Conservation (phyloP, 805 yeast species). For the Cyberlindnera maclurae region DNA sequence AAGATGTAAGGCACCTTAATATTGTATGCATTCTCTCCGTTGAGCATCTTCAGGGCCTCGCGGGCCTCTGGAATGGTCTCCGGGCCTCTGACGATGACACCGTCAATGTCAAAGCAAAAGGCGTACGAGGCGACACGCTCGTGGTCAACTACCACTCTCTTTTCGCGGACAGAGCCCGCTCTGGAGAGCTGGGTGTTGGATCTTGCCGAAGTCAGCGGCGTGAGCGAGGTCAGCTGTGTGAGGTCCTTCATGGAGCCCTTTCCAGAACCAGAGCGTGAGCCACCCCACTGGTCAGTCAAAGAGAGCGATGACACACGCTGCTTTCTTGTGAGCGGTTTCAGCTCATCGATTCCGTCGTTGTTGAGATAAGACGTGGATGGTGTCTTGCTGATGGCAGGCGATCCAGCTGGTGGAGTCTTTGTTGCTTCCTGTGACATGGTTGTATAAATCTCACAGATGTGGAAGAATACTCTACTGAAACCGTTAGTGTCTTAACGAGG, state of each 20-base stretch:
- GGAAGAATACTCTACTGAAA: constrained; percentile 3
- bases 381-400: constrained; percentile 21
- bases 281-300: constrained; percentile 64
- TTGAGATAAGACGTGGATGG: constrained; percentile 58
- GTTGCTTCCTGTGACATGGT: constrained; percentile 9
- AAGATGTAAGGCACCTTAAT: constrained; percentile 77
- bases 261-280: constrained; percentile 24
- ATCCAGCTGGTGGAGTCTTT: constrained; percentile 12
- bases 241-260: constrained; percentile 24
- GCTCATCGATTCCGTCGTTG: constrained; percentile 65
- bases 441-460: not conserved
- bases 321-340: constrained; percentile 55
- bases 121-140: constrained; percentile 75
- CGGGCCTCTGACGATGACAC: constrained; percentile 82
- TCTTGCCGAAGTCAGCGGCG: constrained; percentile 17
- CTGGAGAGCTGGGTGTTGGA: constrained; percentile 15
- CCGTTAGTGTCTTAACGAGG: too few species aligned
- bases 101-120: constrained; percentile 90
- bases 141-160: constrained; percentile 55
- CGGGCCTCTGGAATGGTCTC: constrained; percentile 76
- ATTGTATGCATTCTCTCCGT: constrained; percentile 71
- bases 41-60: constrained; percentile 62
- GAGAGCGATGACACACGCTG: constrained; percentile 62
- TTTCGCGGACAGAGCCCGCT: constrained; percentile 29
- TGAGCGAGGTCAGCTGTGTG: constrained; percentile 14